A percentile compares a stretch with the other conserved stretches of the same genome.
These are phyloP conservation scores for Sporothrix brasiliensis DNA, from an alignment of 2,329 filamentous ascomycete species.

Conservation along the genomic window DNA sequence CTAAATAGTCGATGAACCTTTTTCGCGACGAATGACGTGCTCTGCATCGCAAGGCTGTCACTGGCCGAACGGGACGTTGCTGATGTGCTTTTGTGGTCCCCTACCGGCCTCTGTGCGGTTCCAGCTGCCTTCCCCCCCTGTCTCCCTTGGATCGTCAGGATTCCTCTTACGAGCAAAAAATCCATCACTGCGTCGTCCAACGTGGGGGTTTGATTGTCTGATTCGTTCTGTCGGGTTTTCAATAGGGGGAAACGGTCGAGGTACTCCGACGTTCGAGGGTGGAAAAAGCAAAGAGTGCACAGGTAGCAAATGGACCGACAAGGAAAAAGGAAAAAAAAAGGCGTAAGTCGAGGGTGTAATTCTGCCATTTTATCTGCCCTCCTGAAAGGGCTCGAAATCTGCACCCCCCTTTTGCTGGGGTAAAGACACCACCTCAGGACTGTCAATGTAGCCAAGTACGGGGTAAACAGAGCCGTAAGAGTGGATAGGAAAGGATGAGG, in stretches of 20 bases:
- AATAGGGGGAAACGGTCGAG: neutral
- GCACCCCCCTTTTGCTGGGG: too few relatives aligned
- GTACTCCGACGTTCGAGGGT: too few relatives aligned
- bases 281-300: neutral
- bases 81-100: neutral
- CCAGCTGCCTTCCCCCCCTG: neutral
- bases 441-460: too few relatives aligned
- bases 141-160: neutral
- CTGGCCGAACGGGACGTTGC: slow-evolving; percentile 12
- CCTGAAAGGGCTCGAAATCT: too few relatives aligned
- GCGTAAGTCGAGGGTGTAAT: too few relatives aligned
- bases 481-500: too few relatives aligned
- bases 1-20: slow-evolving; percentile 19
- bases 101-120: neutral
- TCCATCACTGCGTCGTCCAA: slow-evolving; percentile 6
- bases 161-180: slow-evolving; percentile 18
- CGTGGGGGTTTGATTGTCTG: slow-evolving; percentile 16
- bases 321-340: too few relatives aligned
- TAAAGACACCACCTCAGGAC: too few relatives aligned
- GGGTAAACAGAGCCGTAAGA: too few relatives aligned
- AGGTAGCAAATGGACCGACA: too few relatives aligned
- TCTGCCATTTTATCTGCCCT: too few relatives aligned
- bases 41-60: slow-evolving; percentile 24
- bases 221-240: neutral
- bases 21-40: slow-evolving; percentile 29